Evolutionary conservation across 2,329 filamentous ascomycete species (phyloP).

Genomic region (Neoarthrinium moseri): DNA sequence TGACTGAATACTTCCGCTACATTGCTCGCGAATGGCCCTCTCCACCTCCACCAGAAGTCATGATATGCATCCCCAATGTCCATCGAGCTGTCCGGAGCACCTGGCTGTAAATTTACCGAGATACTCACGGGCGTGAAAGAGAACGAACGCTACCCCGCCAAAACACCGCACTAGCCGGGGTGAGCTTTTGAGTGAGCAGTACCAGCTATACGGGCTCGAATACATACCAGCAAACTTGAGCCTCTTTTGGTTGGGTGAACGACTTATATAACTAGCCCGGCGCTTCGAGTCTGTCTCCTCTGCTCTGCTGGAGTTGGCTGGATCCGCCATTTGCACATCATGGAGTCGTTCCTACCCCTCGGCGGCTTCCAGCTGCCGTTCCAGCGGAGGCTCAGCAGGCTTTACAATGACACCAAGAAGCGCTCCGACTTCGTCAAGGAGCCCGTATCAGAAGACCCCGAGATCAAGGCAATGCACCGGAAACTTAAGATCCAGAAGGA

Average conservation of each 20-base stretch:
- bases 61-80: neutral
- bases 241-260: neutral
- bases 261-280: neutral
- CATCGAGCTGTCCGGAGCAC: neutral
- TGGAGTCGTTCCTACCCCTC: slow-evolving; percentile 51
- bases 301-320: neutral
- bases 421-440: slow-evolving; percentile 72
- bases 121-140: neutral
- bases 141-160: neutral
- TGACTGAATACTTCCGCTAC: too few species aligned
- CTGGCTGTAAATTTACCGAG: neutral
- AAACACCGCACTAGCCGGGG: neutral
- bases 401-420: slow-evolving; percentile 80
- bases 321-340: slow-evolving; percentile 23
- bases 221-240: neutral
- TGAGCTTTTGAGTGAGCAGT: neutral
- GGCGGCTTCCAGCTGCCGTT: slow-evolving; percentile 56
- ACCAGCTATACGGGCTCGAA: neutral
- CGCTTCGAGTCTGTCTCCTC: neutral
- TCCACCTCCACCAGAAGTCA: neutral
- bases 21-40: neutral
- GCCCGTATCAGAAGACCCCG: slow-evolving; percentile 63
- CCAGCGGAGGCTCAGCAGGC: slow-evolving; percentile 64
- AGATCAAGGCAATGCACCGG: slow-evolving; percentile 69
- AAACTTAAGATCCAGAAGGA: slow-evolving; percentile 81